Base-by-base conservation (phyloP, 495 filamentous ascomycete species). In the Podospora pseudopauciseta region DNA sequence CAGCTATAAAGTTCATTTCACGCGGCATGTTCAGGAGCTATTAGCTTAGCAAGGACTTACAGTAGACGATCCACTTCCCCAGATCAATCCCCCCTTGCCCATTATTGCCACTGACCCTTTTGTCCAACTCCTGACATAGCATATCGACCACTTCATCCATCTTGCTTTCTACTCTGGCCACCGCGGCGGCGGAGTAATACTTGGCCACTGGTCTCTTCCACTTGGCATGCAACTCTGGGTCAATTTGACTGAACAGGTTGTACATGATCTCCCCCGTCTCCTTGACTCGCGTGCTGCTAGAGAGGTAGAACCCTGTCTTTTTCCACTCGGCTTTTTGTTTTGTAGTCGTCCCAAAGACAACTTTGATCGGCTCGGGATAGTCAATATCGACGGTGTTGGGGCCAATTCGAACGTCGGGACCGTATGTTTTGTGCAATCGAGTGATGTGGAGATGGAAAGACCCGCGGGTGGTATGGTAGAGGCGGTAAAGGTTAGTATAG, bases 331-430 rank as follows among this genome's bases (percentile, higher is more conserved):
- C 60, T 5, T 62, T 27, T 30, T 27, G 27, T 5, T 62, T 34
- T 11, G 23, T 32, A 20, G 71, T 70, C 57, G 61, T 65, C 55
- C 68, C 67, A 58, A 71, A 77, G 6, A 72, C 59, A 11, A 67
- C 69, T 64, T 73, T 74, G 65, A 72, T 67, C 53, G 72, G n/a
- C n/a, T 68, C 67, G 60, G 76, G 70, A 27, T 70, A 72, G 49
- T 78, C 78, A 53, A 83, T 72, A 39, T 77, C 78, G n/a, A 83
- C 60, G 55, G 78, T 70, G 55, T 80, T 76, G 20, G 79, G 80
- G 1, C 69, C 78, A 34, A 80, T 71, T 2, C 78, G 77, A 15
- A 82, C 80, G 4, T 80, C 74, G 2, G 71, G 71, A 5, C 80
- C 78, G 63, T 81, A 82, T 63, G 76, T 73, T 3, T 73, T 69